Evolutionary conservation across 1,284 basidiomycete species (phyloP).

Genomic region (Cerrena zonata): DNA sequence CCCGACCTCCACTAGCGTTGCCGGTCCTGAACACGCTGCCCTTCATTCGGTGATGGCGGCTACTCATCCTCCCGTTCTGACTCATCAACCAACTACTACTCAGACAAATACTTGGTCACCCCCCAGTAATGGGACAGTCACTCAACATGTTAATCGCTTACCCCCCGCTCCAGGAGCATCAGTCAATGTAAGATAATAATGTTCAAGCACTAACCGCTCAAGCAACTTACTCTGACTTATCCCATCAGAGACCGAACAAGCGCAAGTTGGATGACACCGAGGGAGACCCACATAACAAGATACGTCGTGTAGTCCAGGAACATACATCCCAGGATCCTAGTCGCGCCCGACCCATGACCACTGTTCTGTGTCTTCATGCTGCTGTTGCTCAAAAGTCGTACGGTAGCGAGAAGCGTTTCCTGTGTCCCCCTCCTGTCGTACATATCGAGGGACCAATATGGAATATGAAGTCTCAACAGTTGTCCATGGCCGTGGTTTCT

Average conservation of each 20-base stretch:
- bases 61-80: conserved; percentile 26
- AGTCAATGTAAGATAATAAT: background rate
- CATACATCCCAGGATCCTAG: conserved; percentile 67
- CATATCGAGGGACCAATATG: conserved; percentile 80
- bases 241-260: conserved; percentile 42
- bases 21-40: background rate
- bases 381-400: conserved; percentile 90
- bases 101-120: conserved; percentile 37
- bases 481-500: conserved; percentile 80
- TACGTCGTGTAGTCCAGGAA: conserved; percentile 73
- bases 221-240: background rate
- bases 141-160: background rate
- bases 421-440: conserved; percentile 84
- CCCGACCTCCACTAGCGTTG: conserved; percentile 32
- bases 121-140: background rate
- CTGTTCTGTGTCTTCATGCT: conserved; percentile 80
- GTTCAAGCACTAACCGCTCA: background rate
- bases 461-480: conserved; percentile 72
- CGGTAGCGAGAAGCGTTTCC: conserved; percentile 85
- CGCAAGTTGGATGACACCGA: conserved; percentile 70
- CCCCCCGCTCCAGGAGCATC: background rate
- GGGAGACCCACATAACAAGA: conserved; percentile 65
- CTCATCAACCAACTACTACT: conserved; percentile 30
- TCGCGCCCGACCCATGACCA: conserved; percentile 78
- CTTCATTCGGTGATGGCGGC: conserved; percentile 58